Conservation (phyloP, 306 rosid genomes). For the Trifolium repens region DNA sequence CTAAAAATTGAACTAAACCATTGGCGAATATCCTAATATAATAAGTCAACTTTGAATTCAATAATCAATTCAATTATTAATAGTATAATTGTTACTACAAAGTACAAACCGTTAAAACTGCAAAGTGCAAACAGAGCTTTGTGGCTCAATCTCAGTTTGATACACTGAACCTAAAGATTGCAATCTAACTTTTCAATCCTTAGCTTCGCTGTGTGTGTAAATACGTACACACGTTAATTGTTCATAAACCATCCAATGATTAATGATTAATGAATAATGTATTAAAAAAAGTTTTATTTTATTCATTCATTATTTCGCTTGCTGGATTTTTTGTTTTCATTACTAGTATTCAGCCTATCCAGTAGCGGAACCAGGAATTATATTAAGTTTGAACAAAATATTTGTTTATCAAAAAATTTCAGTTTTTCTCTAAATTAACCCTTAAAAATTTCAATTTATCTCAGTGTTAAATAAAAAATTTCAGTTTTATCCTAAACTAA, state of each 20-base stretch:
- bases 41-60: not conserved
- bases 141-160: slow-evolving; percentile 5
- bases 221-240: not conserved
- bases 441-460: too few relatives aligned
- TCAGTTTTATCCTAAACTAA: too few relatives aligned
- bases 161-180: slow-evolving; percentile 34
- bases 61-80: not conserved
- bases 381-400: too few relatives aligned
- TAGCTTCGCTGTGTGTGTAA: slow-evolving; percentile 1
- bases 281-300: not conserved
- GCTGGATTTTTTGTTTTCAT: not conserved
- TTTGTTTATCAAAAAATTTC: too few relatives aligned
- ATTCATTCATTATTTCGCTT: not conserved
- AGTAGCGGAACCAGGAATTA: too few relatives aligned
- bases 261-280: slow-evolving; percentile 17
- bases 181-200: slow-evolving; percentile 3
- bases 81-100: not conserved
- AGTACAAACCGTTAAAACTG: slow-evolving; percentile 15
- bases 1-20: too few relatives aligned
- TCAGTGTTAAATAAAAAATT: too few relatives aligned
- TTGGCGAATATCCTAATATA: not conserved
- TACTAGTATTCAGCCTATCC: too few relatives aligned
- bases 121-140: not conserved
- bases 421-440: too few relatives aligned
- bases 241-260: slow-evolving; percentile 17